Percentiles rank a stretch among this genome's conserved stretches.
These are phyloP conservation scores for Colletotrichum tabaci DNA, from an alignment of 2,329 filamentous ascomycete species.

Conservation along the genomic window DNA sequence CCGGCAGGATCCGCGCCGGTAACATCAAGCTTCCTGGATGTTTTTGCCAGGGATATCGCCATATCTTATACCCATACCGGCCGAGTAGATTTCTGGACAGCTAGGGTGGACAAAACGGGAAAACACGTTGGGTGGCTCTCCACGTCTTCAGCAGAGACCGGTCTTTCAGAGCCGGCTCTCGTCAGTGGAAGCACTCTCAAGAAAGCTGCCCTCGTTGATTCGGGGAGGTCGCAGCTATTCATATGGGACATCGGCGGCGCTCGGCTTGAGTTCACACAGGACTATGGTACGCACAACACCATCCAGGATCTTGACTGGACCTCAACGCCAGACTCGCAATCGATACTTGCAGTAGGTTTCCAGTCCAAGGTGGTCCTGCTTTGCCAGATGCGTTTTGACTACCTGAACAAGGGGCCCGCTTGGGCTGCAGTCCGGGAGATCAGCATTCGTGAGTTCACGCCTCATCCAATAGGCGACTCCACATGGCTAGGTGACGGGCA, in stretches of 20 bases:
- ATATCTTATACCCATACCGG: slow-evolving; percentile 86
- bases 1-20: slow-evolving; percentile 82
- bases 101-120: slow-evolving; percentile 75
- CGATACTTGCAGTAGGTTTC: slow-evolving; percentile 92
- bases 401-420: slow-evolving; percentile 88
- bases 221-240: slow-evolving; percentile 79
- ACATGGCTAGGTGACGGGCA: slow-evolving; percentile 91
- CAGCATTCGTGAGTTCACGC: slow-evolving; percentile 83
- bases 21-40: slow-evolving; percentile 84
- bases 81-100: slow-evolving; percentile 87
- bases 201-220: slow-evolving; percentile 87
- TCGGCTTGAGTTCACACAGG: slow-evolving; percentile 85
- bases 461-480: slow-evolving; percentile 92
- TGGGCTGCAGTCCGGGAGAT: slow-evolving; percentile 91
- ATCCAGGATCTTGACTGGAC: slow-evolving; percentile 96
- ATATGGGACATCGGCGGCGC: slow-evolving; percentile 92
- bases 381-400: slow-evolving; percentile 91
- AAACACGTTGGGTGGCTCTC: slow-evolving; percentile 83
- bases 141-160: slow-evolving; percentile 86
- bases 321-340: slow-evolving; percentile 89
- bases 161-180: slow-evolving; percentile 79
- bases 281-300: slow-evolving; percentile 79
- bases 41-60: slow-evolving; percentile 88
- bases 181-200: slow-evolving; percentile 89
- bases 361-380: slow-evolving; percentile 87